These are phyloP conservation scores for Dactylis glomerata DNA, from an alignment of 176 grass and related monocot genomes.

Conservation along the genomic window DNA sequence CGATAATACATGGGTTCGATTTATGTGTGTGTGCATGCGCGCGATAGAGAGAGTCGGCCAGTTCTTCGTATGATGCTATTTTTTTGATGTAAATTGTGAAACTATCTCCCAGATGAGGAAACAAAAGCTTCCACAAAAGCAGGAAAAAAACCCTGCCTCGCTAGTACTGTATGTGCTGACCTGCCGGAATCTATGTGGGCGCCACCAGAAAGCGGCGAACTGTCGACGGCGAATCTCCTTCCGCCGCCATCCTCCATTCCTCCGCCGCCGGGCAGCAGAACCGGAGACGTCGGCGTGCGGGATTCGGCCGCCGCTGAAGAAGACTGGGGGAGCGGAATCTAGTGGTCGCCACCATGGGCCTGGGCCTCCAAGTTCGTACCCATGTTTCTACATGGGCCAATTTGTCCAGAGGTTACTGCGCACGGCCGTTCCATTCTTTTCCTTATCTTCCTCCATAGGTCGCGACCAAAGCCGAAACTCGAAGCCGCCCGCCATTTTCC, in stretches of 20 bases:
- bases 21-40: no score
- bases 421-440: background rate
- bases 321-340: background rate
- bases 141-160: background rate
- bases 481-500: slow-evolving; percentile 15
- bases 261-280: background rate
- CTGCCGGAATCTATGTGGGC: background rate
- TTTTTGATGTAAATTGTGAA: background rate
- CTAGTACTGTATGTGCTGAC: background rate
- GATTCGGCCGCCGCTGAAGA: background rate
- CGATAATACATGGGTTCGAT: no score
- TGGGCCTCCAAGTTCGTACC: background rate
- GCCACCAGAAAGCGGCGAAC: background rate
- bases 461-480: background rate
- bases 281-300: background rate
- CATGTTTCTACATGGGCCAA: background rate
- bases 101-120: background rate
- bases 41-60: background rate
- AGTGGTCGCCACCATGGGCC: background rate
- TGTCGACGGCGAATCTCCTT: background rate
- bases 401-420: background rate
- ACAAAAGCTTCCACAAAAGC: background rate
- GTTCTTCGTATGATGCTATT: background rate
- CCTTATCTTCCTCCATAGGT: background rate
- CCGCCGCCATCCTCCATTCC: background rate